Percentiles rank a stretch among this genome's conserved stretches.
Conservation (phyloP, 305 asterid species). For the Fraxinus albicans region DNA sequence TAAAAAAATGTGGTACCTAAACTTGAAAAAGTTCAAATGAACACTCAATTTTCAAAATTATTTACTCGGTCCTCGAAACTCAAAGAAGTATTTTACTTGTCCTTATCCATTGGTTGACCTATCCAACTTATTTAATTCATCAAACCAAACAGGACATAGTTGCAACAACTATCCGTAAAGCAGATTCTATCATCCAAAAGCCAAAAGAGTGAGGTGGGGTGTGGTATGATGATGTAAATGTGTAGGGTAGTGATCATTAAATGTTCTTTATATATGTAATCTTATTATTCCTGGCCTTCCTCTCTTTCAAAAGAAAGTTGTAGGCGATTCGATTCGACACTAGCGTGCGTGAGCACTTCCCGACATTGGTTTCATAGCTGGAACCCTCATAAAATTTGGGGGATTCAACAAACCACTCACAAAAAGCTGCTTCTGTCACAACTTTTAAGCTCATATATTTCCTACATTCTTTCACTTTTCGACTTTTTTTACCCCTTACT, state of each 20-base stretch:
- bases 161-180: neutral
- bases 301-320: neutral
- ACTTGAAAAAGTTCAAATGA: neutral
- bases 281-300: neutral
- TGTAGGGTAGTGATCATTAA: constrained; percentile 6
- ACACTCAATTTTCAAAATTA: neutral
- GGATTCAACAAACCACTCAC: constrained; percentile 1
- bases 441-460: neutral
- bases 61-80: neutral
- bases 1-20: too few species aligned
- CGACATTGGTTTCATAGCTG: neutral
- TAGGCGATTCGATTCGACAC: neutral
- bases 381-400: neutral
- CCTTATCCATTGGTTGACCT: neutral
- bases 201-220: neutral
- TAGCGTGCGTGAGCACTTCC: neutral
- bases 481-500: neutral
- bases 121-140: neutral
- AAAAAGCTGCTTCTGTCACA: neutral
- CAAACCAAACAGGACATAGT: neutral
- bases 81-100: too few species aligned
- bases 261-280: neutral
- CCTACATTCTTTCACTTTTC: neutral
- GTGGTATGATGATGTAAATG: constrained; percentile 17
- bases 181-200: neutral